Base-by-base conservation (phyloP, 2,329 filamentous ascomycete species). In the Chaetomium olivaceum region DNA sequence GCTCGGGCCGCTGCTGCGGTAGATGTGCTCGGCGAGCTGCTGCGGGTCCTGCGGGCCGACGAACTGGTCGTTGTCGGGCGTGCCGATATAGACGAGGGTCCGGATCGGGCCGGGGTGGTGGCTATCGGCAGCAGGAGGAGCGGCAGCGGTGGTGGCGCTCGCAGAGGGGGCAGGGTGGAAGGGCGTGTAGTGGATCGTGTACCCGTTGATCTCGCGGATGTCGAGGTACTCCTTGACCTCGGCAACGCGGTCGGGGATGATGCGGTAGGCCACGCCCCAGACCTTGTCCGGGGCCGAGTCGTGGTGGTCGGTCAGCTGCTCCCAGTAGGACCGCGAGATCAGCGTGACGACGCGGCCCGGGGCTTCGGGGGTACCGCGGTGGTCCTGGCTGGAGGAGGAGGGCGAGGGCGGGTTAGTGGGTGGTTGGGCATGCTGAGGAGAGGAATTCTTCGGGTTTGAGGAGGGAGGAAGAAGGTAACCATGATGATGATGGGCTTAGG, bases 131-230 rank as follows among this genome's bases (percentile, higher is more conserved):
- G n/a, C n/a, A n/a, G n/a, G n/a, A n/a, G n/a, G n/a, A n/a, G n/a
- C n/a, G n/a, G n/a, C 68, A 54, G 77, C 69, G 4, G 21, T 4
- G 21, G 55, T 16, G 33, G 31, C 8, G 21, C 12, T 25, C 9
- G 55, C 9, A 29, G 54, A 7, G 1, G 36, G 2, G 12, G 85
- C 82, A 7, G 89, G 88, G 72, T 93, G 83, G 77, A 98, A 97
- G 0, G 90, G 87, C 31, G 93, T 92, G 77, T 93, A 92, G 78
- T 97, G 93, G 71, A 97, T 96, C 62, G 89, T 91, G 79, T 99
- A 99, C 29, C 95, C 95, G 79, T 98, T 97, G 75, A 98, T 97
- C 79, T 99, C 95, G 55, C 95, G 89, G 70, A 97, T 94, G 77
- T 98, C 93, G 57, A 99, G 91, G 76, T 97, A 97, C 65, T 79